Base-by-base conservation (phyloP, 164 flowering plant genomes). In the Aristolochia fimbriata region DNA sequence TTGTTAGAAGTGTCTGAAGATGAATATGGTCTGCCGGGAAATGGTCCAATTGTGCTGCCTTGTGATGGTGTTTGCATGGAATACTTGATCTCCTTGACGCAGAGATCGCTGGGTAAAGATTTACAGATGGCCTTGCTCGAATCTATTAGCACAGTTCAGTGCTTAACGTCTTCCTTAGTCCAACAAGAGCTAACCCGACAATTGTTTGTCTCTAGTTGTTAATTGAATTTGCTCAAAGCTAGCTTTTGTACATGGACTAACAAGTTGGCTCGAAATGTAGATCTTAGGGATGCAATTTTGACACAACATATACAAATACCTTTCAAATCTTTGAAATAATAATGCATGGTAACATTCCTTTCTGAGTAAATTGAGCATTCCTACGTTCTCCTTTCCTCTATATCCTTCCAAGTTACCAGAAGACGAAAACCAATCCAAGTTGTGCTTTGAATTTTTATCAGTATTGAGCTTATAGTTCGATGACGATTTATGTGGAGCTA, bases 11-110 rank as follows among this genome's bases (percentile, higher is more conserved):
- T 68, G 60, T 50, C 71, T 15, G 69, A 68, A 58, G 69, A 68
- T 25, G 66, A 59, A 41, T 73, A 65, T 47, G 72, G 76, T 17
- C 33, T 73, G 53, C 62, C 57, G 4, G 47, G 51, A 14, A 19
- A 59, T 55, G 69, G 72, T 11, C 69, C 72, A 2, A 61, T 72
- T 52, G 55, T 37, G 16, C 47, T 72, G 45, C 75, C 75, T 3
- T 72, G 75, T 43, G 69, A 65, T 48, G 53, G 57, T 1, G n/a
- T 57, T 4, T 49, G 67, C 51, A 61, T 72, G 68, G 66, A 61
- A 2, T 61, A 47, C 12, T 58, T 64, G 33, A 25, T 67, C 19
- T 67, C 65, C 1, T 51, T 64, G 37, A 23, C 56, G 30, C 52
- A 31, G 37, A 19, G 53, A 23, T n/a, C 43, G 16, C 22, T 53